Conservation (phyloP, 2,329 filamentous ascomycete species). For the Colletotrichum gigasporum region DNA sequence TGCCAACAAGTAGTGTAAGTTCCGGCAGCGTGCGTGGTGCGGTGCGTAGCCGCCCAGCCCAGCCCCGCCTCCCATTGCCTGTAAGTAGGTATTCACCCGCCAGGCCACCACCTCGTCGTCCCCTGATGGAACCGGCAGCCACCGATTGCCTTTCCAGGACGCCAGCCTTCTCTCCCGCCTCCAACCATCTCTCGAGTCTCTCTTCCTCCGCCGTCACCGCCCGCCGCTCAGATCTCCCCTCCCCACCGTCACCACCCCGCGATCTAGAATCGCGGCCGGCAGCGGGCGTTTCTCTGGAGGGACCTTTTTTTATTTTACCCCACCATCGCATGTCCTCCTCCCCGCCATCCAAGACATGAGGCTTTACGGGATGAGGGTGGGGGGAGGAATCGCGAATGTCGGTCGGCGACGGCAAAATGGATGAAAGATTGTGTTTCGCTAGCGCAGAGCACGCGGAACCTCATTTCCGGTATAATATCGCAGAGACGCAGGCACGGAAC, state of each 20-base stretch:
- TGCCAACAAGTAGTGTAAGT: too few species aligned
- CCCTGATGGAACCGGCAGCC: too few species aligned
- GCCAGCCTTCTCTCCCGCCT: too few species aligned
- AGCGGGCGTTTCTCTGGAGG: not conserved
- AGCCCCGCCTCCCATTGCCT: too few species aligned
- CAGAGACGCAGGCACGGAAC: conserved; percentile 21
- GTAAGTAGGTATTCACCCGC: too few species aligned
- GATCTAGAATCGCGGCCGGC: not conserved
- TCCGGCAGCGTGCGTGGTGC: too few species aligned
- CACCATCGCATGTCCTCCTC: not conserved
- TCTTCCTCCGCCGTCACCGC: conserved; percentile 1
- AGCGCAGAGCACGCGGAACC: conserved; percentile 14
- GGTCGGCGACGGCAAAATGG: not conserved
- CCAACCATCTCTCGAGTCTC: not conserved
- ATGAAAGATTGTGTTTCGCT: not conserved
- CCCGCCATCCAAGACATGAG: conserved; percentile 2
- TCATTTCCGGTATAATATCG: conserved; percentile 22
- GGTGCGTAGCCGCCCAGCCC: too few species aligned
- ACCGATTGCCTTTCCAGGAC: too few species aligned
- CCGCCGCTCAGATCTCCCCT: conserved; percentile 21
- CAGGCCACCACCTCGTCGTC: too few species aligned
- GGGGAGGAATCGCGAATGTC: not conserved
- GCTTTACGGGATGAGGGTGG: not conserved
- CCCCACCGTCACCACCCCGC: not conserved
- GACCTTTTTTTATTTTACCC: not conserved